Evolutionary conservation across 208 protist genomes (phyloP).

Genomic region (Wallacemonas sp.): DNA sequence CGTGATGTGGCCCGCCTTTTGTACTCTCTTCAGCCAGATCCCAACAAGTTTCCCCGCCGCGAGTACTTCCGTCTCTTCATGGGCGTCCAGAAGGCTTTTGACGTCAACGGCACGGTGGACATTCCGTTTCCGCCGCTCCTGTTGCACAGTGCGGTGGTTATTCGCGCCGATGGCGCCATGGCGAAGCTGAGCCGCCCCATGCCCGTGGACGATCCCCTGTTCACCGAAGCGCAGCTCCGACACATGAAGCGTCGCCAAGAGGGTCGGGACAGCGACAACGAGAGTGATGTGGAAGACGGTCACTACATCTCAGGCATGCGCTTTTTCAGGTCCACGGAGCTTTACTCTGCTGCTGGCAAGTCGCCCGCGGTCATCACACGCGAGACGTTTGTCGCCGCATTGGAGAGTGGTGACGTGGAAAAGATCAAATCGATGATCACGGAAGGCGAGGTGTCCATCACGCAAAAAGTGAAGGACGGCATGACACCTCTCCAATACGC

Average conservation of each 20-base stretch:
- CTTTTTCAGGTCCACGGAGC: constrained; percentile 81
- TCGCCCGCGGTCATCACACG: constrained; percentile 55
- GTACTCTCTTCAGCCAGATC: constrained; percentile 75
- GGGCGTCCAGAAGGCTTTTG: constrained; percentile 56
- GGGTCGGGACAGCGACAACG: constrained; percentile 83
- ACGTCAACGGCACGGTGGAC: constrained; percentile 53
- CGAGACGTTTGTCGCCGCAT: constrained; percentile 55
- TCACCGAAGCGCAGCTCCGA: constrained; percentile 39
- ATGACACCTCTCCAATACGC: constrained; percentile 89
- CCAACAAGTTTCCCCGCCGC: constrained; percentile 73
- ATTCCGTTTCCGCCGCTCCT: constrained; percentile 79
- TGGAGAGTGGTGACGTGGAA: constrained; percentile 49
- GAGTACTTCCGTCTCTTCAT: constrained; percentile 87
- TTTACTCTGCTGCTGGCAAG: constrained; percentile 57
- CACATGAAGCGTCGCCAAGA: constrained; percentile 52
- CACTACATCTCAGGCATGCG: constrained; percentile 68
- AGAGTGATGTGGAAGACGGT: constrained; percentile 80
- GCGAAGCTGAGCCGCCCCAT: constrained; percentile 68
- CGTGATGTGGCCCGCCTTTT: constrained; percentile 72
- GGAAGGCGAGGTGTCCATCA: constrained; percentile 55
- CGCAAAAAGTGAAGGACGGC: constrained; percentile 46
- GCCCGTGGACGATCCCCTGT: constrained; percentile 48
- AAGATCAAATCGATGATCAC: constrained; percentile 48
- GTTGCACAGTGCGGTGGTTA: constrained; percentile 70
- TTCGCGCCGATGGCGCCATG: constrained; percentile 28